These are phyloP conservation scores for Coffea canephora DNA, from an alignment of 257 asterid genomes.

Conservation along the genomic window DNA sequence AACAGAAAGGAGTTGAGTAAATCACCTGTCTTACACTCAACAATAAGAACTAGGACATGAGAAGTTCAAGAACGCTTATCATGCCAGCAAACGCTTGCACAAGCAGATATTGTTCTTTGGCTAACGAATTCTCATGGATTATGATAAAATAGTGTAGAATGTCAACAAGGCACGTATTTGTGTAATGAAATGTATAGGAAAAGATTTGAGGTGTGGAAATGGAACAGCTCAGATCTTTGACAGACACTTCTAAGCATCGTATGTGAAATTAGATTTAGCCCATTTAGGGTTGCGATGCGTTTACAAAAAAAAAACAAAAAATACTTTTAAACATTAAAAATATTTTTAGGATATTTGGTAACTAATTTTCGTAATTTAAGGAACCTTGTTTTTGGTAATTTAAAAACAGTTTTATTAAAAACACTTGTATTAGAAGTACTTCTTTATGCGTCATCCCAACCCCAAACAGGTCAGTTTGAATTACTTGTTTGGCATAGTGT, in stretches of 20 bases:
- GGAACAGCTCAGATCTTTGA: not conserved
- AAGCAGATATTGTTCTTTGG: not conserved
- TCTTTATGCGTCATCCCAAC: no score
- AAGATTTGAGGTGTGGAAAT: not conserved
- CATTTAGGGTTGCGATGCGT: no score
- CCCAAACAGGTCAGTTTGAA: no score
- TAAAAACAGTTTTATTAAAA: no score
- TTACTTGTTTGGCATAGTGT: no score
- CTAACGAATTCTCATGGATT: not conserved
- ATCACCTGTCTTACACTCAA: not conserved
- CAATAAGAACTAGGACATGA: not conserved
- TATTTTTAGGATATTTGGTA: no score
- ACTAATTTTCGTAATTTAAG: no score
- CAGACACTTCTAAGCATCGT: not conserved
- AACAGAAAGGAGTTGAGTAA: not conserved
- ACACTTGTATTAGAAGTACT: no score
- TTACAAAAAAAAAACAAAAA: no score
- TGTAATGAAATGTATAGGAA: not conserved
- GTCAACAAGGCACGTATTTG: not conserved
- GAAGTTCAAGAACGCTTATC: not conserved
- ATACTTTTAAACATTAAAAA: no score
- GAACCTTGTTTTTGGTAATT: no score
- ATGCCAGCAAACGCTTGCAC: not conserved
- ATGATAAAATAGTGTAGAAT: not conserved
- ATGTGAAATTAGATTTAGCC: not conserved